Base-by-base conservation (phyloP, 768 basidiomycete genomes). In the Rhizopogon vulgaris region DNA sequence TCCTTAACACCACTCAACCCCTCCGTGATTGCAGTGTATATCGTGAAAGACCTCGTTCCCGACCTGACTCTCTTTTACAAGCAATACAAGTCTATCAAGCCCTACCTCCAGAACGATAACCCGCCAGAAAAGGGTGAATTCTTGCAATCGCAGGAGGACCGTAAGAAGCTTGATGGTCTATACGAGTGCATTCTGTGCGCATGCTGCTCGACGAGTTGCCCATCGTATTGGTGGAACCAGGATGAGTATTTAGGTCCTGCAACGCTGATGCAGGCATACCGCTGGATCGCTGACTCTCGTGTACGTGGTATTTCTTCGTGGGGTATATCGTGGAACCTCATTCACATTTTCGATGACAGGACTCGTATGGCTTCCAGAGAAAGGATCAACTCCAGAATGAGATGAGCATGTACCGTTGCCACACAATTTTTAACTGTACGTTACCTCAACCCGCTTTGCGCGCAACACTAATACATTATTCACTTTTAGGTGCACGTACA, bases 141-240 rank as follows among this genome's bases (percentile, higher is more conserved):
- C 77, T 74, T 95, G 51, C 95, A 98, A 71, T 88, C 90, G 9
- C 82, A 71, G 18, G 94, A 91, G 62, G 93, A 99, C 65, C 83
- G 95, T 64, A 84, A 83, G 78, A 98, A 97, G 73, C 84, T 99
- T 15, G 94, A 90, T 60, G 94, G 94, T 46, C 83, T 98, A 74
- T 99, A 98, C 75, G 95, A 96, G 70, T 94, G 94, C 70, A 97
- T 95, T 58, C 83, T 94, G 52, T 94, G 92, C 63, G 91, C 94
- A 2, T 97, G 95, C 73, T 99, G 95, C 76, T 94, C 94, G 38
- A 98, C 95, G 0, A 90, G 88, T 39, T 99, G 95, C 79, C 95
- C 95, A 4, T 89, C 86, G 30, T 96, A 98, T 73, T 97, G 94
- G 94, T 98, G 95, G 95, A 98, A 97, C 73, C 92, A 94, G 71